Evolutionary conservation across 257 asterid species (phyloP).

Genomic region (Solanum pinnatisectum): DNA sequence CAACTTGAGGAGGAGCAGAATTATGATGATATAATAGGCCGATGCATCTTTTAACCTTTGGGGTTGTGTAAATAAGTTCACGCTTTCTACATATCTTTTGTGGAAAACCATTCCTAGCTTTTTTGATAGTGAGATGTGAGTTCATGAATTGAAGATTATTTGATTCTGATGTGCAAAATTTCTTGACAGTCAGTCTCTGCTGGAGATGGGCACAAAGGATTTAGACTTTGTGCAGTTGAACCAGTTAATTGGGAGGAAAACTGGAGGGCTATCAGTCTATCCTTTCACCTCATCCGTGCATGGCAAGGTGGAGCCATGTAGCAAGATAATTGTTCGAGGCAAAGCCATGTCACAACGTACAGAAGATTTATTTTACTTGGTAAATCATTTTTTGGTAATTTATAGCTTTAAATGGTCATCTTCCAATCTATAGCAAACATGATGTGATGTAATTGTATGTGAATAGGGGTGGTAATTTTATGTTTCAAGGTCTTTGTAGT

Average conservation of each 20-base stretch:
- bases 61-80: neutral
- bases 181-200: constrained; percentile 78
- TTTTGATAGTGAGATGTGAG: neutral
- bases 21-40: neutral
- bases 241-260: constrained; percentile 93
- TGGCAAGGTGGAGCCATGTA: constrained; percentile 72
- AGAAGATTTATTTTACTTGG: constrained; percentile 88
- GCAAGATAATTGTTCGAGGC: constrained; percentile 76
- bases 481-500: neutral
- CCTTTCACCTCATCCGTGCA: constrained; percentile 81
- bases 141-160: neutral
- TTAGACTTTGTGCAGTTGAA: constrained; percentile 88
- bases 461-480: neutral
- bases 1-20: neutral
- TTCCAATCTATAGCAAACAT: neutral
- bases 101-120: neutral
- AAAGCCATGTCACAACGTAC: constrained; percentile 85
- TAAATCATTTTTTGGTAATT: constrained; percentile 18
- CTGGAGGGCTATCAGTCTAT: constrained; percentile 93
- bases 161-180: constrained; percentile 2
- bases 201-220: constrained; percentile 98
- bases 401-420: neutral
- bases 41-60: neutral
- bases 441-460: neutral
- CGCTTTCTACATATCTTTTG: neutral